Evolutionary conservation across 1,284 basidiomycete species (phyloP).

Genomic region (Ustilago sp.): DNA sequence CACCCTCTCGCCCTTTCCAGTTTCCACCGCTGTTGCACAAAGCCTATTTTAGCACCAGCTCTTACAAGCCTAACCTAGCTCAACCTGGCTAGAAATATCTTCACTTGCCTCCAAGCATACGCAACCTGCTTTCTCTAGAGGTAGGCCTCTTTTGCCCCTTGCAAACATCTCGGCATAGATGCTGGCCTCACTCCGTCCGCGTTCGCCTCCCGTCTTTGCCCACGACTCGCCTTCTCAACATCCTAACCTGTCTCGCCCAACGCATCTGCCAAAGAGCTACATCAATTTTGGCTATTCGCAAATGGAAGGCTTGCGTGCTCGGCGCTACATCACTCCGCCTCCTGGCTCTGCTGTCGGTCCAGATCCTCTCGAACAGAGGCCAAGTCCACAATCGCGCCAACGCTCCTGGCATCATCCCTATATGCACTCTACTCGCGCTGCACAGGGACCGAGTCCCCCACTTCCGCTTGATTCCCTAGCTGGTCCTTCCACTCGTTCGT

Average conservation of each 20-base stretch:
- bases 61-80: background rate
- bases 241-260: background rate
- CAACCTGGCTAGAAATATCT: background rate
- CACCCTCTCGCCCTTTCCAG: background rate
- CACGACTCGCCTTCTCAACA: slow-evolving; percentile 9
- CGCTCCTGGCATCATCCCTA: slow-evolving; percentile 53
- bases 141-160: slow-evolving; percentile 12
- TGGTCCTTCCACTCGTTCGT: slow-evolving; percentile 15
- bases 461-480: slow-evolving; percentile 13
- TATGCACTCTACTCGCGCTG: slow-evolving; percentile 16
- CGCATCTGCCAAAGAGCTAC: background rate
- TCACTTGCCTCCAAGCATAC: background rate
- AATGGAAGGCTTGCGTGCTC: slow-evolving; percentile 27
- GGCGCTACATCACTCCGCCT: slow-evolving; percentile 28
- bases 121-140: background rate
- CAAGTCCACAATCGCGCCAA: slow-evolving; percentile 38
- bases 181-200: slow-evolving; percentile 45
- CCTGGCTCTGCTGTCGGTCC: background rate
- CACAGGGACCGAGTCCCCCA: slow-evolving; percentile 29
- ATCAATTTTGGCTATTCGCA: background rate
- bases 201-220: slow-evolving; percentile 28
- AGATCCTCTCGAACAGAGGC: slow-evolving; percentile 26
- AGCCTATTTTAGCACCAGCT: background rate
- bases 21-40: background rate
- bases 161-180: slow-evolving; percentile 30